Conservation (phyloP, 2,329 filamentous ascomycete species). For the Plenodomus lindquistii region DNA sequence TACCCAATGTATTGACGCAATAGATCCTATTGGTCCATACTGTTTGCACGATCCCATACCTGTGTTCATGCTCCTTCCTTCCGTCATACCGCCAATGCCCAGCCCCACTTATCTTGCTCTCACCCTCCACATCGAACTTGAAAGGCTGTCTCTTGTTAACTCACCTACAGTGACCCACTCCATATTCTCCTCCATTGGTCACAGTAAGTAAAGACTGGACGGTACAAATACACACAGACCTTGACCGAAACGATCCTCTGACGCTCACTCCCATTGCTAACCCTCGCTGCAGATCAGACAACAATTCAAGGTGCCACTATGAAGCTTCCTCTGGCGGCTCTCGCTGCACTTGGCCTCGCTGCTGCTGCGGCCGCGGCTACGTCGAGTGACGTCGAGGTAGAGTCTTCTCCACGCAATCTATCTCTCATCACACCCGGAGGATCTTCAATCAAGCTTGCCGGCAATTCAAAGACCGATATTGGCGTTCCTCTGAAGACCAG, state of each 20-base stretch:
- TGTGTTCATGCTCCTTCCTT: slow-evolving; percentile 1
- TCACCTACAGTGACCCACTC: neutral
- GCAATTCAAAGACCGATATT: too few relatives aligned
- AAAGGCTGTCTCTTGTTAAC: neutral
- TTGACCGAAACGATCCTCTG: neutral
- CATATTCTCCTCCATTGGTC: too few relatives aligned
- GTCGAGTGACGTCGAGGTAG: neutral
- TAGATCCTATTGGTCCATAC: neutral
- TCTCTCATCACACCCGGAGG: too few relatives aligned
- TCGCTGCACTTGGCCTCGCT: neutral
- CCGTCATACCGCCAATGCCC: neutral
- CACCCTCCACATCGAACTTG: neutral
- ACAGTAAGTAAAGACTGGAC: neutral
- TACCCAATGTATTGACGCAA: neutral
- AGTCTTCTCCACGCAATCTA: too few relatives aligned
- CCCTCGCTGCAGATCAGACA: neutral
- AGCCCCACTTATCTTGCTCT: neutral
- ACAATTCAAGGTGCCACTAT: neutral
- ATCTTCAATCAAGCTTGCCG: too few relatives aligned
- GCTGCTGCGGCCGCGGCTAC: neutral
- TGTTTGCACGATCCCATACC: slow-evolving; percentile 1
- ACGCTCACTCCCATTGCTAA: neutral
- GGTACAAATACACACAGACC: neutral
- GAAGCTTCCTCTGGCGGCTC: neutral
- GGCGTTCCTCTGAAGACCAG: too few relatives aligned